phyloP scores from a whole-genome alignment of 2,329 filamentous ascomycete genomes.

The Fusarium marasasianum region DNA sequence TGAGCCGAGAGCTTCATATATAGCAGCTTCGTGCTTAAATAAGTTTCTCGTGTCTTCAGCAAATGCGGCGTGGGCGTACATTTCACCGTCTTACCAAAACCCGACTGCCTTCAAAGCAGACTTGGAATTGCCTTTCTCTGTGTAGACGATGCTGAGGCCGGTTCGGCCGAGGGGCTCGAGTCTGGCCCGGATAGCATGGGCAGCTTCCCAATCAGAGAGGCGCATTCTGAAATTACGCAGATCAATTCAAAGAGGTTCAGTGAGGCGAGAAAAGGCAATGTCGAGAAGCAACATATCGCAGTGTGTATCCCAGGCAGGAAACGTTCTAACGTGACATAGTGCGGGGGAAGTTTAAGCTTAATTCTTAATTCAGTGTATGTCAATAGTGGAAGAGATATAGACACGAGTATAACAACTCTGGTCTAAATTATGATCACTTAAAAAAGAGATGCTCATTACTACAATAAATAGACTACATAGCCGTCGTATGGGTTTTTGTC shows the following conservation, averaged over 20 bases:
- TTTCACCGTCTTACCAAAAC: not conserved
- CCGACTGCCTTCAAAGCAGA: not conserved
- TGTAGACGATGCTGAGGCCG: not conserved
- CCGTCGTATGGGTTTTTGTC: no score
- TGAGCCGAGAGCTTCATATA: not conserved
- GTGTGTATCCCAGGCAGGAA: not conserved
- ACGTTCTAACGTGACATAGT: not conserved
- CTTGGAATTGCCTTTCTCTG: not conserved
- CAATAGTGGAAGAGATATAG: not conserved
- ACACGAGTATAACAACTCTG: not conserved
- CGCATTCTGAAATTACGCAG: not conserved
- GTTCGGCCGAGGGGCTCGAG: not conserved
- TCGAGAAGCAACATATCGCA: not conserved
- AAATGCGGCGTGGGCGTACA: not conserved
- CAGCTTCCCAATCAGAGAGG: not conserved
- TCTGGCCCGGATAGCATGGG: not conserved
- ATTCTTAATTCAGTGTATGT: not conserved
- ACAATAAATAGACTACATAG: not conserved
- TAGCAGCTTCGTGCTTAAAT: not conserved
- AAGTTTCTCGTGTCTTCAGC: not conserved
- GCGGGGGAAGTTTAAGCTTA: not conserved
- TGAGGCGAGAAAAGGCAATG: not conserved
- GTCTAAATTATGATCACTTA: not conserved
- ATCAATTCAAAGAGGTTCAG: no score
- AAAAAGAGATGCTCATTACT: not conserved